phyloP scores from a whole-genome alignment of 2,329 filamentous ascomycete genomes.

The Xylariaceae sp. region DNA sequence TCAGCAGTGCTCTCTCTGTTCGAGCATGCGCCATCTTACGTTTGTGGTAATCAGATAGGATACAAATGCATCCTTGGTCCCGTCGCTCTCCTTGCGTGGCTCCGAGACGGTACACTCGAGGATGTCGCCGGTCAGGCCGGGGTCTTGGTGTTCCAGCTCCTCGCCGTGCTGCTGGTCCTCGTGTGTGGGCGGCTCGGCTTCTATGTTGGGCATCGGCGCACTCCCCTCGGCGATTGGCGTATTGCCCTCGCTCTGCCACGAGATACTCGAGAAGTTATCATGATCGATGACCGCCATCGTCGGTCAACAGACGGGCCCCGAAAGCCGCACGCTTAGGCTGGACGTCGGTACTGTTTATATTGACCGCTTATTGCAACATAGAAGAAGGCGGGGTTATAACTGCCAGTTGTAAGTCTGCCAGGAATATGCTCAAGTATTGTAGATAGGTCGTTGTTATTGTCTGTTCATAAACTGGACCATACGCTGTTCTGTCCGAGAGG shows the following conservation, averaged over 20 bases:
- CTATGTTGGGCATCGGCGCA: conserved; percentile 22
- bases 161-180: conserved; percentile 39
- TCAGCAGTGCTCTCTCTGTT: too few species aligned
- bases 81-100: conserved; percentile 91
- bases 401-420: too few species aligned
- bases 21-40: conserved; percentile 45
- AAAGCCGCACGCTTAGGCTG: conserved; percentile 3
- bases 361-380: too few species aligned
- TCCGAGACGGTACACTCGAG: conserved; percentile 78
- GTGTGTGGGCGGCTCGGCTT: conserved; percentile 25
- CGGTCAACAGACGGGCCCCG: conserved; percentile 9
- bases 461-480: conserved; percentile 1
- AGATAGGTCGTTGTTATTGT: neutral
- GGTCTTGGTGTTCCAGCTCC: conserved; percentile 41
- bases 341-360: too few species aligned
- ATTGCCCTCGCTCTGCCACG: conserved; percentile 63
- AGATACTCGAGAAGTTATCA: conserved; percentile 76
- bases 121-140: conserved; percentile 63
- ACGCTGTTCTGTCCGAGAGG: too few species aligned
- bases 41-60: conserved; percentile 92
- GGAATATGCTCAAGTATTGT: neutral
- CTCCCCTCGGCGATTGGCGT: conserved; percentile 29
- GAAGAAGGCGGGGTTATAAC: too few species aligned
- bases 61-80: conserved; percentile 93
- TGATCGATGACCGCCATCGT: conserved; percentile 46